Percentiles rank a stretch among this genome's conserved stretches.
phyloP scores from a whole-genome alignment of 331 rosid species.

The Rosa hybrid region DNA sequence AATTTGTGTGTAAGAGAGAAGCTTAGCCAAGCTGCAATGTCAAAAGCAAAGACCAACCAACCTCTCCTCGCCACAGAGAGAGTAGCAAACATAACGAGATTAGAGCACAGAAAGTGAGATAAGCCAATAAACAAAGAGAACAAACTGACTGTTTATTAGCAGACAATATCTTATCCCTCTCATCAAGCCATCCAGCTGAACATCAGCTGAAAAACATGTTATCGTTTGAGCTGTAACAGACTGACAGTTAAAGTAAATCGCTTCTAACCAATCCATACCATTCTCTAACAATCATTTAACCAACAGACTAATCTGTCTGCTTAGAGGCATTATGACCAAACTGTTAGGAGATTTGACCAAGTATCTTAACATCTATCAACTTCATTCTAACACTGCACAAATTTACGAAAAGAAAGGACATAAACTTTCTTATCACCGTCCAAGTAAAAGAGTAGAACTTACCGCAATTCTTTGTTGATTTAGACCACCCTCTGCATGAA shows the following conservation, averaged over 20 bases:
- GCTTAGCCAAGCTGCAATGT: slow-evolving; percentile 7
- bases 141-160: not conserved
- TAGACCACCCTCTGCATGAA: slow-evolving; percentile 97
- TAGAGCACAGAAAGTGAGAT: not conserved
- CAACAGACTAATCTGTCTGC: not conserved
- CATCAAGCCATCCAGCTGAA: not conserved
- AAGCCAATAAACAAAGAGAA: not conserved
- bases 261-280: not conserved
- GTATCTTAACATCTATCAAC: not conserved
- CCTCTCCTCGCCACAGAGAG: not conserved
- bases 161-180: not conserved
- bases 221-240: not conserved
- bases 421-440: slow-evolving; percentile 10
- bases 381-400: not conserved
- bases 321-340: not conserved
- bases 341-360: not conserved
- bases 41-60: not conserved
- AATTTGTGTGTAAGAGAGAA: not conserved
- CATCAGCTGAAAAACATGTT: not conserved
- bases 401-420: not conserved
- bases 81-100: not conserved
- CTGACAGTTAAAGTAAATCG: not conserved
- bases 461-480: slow-evolving; percentile 99
- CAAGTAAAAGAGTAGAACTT: slow-evolving; percentile 32
- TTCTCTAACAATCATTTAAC: not conserved